Evolutionary conservation across 306 rosid genomes (phyloP).

Genomic region (Senna tora): DNA sequence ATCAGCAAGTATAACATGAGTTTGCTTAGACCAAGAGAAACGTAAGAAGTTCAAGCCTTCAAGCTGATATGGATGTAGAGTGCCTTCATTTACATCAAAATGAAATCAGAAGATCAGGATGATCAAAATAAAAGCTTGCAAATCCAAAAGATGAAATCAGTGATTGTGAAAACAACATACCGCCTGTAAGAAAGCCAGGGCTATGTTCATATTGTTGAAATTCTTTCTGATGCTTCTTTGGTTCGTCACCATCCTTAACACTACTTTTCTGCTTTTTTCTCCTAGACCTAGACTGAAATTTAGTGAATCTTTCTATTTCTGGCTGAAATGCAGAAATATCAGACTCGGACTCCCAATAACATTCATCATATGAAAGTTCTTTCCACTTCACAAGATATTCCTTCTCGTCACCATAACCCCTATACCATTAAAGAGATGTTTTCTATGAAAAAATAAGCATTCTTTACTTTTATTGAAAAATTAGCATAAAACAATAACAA

Average conservation of each 20-base stretch:
- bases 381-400: conserved; percentile 95
- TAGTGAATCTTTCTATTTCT: conserved; percentile 83
- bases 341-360: conserved; percentile 89
- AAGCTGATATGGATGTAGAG: conserved; percentile 96
- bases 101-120: conserved; percentile 35
- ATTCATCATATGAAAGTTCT: conserved; percentile 94
- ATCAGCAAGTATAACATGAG: conserved; percentile 98
- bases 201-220: conserved; percentile 88
- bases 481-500: conserved; percentile 4
- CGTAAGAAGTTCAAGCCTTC: conserved; percentile 98
- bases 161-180: conserved; percentile 39
- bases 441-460: conserved; percentile 38
- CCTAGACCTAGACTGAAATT: conserved; percentile 66
- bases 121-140: conserved; percentile 35
- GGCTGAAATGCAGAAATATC: conserved; percentile 95
- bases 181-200: conserved; percentile 87
- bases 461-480: not conserved
- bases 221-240: conserved; percentile 77
- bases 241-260: conserved; percentile 60
- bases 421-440: conserved; percentile 49
- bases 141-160: conserved; percentile 32
- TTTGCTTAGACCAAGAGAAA: conserved; percentile 98
- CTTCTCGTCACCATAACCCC: conserved; percentile 76
- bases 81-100: conserved; percentile 61
- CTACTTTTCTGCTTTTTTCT: conserved; percentile 66